phyloP scores from a whole-genome alignment of 225 moss, liverwort and hornwort genomes.

The Physcomitrium patens region DNA sequence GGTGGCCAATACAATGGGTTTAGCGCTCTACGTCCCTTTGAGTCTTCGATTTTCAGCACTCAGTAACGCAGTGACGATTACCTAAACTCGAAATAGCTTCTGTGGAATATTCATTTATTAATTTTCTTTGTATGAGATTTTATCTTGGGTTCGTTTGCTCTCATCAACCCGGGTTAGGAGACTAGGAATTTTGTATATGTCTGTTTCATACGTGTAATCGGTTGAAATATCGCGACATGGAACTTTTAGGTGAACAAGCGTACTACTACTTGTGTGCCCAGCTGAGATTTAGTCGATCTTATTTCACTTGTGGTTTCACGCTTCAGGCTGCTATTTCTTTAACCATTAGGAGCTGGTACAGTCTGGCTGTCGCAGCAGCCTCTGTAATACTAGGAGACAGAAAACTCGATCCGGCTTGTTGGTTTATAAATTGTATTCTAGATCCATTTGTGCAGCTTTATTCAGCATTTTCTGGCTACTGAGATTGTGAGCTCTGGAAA shows the following conservation, averaged over 20 bases:
- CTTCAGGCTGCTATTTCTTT: conserved; percentile 29
- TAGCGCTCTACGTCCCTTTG: conserved; percentile 47
- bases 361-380: conserved; percentile 12
- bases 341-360: conserved; percentile 5
- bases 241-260: conserved; percentile 13
- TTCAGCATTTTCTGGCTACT: conserved; percentile 19
- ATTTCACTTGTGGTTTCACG: conserved; percentile 5
- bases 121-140: neutral
- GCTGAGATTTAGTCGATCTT: conserved; percentile 6
- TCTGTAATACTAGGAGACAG: conserved; percentile 11
- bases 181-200: conserved; percentile 1
- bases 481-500: conserved; percentile 18
- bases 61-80: conserved; percentile 33
- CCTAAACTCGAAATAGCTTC: neutral
- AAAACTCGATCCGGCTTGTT: conserved; percentile 20
- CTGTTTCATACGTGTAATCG: conserved; percentile 1
- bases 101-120: neutral
- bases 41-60: conserved; percentile 51
- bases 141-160: conserved; percentile 31
- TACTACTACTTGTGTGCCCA: neutral
- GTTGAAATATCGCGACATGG: neutral
- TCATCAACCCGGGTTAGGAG: conserved; percentile 21
- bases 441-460: conserved; percentile 17
- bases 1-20: conserved; percentile 46
- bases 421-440: conserved; percentile 31